These are phyloP conservation scores for Saccharomycopsis synnaedendra DNA, from an alignment of 805 yeast species.

Conservation along the genomic window DNA sequence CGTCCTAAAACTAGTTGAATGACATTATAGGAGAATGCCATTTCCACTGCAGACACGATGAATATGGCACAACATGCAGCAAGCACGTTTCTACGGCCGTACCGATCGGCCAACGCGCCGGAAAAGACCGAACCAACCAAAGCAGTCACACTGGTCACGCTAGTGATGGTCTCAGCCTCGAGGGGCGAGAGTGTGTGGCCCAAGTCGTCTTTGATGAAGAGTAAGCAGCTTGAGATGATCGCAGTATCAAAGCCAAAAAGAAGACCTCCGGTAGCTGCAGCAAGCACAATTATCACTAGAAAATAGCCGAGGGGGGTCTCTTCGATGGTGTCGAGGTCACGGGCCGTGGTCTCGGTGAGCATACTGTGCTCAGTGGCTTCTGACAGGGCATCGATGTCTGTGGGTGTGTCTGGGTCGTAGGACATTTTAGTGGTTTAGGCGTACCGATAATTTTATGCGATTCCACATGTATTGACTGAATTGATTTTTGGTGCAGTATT, in stretches of 20 bases:
- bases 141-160: constrained; percentile 42
- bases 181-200: constrained; percentile 24
- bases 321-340: constrained; percentile 15
- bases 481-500: no score
- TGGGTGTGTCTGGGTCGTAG: no score
- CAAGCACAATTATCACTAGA: constrained; percentile 18
- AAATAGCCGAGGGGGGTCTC: constrained; percentile 12
- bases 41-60: constrained; percentile 37
- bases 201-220: constrained; percentile 33
- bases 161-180: constrained; percentile 31
- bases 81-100: constrained; percentile 31
- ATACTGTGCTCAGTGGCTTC: no score
- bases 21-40: constrained; percentile 31
- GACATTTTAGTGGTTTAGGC: no score
- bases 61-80: constrained; percentile 35
- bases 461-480: neutral
- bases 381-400: no score
- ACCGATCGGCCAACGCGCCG: constrained; percentile 38
- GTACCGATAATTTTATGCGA: no score
- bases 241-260: constrained; percentile 60
- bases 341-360: neutral
- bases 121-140: constrained; percentile 39
- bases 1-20: constrained; percentile 41
- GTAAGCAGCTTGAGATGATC: constrained; percentile 47
- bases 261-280: constrained; percentile 47